Percentiles rank a stretch among this genome's conserved stretches.
Conservation (phyloP, 345 rosid genomes). For the Salix koriyanagi region DNA sequence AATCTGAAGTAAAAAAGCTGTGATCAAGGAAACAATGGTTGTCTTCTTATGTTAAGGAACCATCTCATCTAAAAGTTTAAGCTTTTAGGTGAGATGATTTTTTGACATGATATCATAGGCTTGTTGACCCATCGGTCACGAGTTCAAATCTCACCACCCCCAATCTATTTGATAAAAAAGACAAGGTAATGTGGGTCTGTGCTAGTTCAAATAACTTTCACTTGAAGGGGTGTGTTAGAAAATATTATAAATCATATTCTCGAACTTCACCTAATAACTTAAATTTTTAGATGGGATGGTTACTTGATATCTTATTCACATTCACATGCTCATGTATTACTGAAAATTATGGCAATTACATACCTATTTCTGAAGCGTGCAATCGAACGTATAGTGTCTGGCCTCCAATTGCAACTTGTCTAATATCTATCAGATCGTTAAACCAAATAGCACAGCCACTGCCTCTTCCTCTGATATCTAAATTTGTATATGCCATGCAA, state of each 20-base stretch:
- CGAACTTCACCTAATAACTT: fast-evolving
- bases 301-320: neutral
- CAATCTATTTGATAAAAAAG: too few relatives aligned
- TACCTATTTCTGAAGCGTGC: conserved; percentile 18
- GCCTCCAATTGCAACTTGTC: neutral
- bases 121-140: too few relatives aligned
- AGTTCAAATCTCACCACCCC: too few relatives aligned
- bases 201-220: fast-evolving
- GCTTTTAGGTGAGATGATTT: too few relatives aligned
- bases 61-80: too few relatives aligned
- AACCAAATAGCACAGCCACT: conserved; percentile 19
- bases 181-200: too few relatives aligned
- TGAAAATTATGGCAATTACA: neutral
- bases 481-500: conserved; percentile 12
- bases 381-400: conserved; percentile 9
- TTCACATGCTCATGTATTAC: neutral
- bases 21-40: neutral
- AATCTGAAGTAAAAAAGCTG: neutral
- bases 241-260: too few relatives aligned
- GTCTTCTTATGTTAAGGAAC: neutral
- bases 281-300: too few relatives aligned
- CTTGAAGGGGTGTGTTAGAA: too few relatives aligned
- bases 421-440: conserved; percentile 10
- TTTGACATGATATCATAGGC: fast-evolving
- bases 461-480: conserved; percentile 2